Evolutionary conservation across 1,139 yeast species (phyloP).

Genomic region (Candida sp.): DNA sequence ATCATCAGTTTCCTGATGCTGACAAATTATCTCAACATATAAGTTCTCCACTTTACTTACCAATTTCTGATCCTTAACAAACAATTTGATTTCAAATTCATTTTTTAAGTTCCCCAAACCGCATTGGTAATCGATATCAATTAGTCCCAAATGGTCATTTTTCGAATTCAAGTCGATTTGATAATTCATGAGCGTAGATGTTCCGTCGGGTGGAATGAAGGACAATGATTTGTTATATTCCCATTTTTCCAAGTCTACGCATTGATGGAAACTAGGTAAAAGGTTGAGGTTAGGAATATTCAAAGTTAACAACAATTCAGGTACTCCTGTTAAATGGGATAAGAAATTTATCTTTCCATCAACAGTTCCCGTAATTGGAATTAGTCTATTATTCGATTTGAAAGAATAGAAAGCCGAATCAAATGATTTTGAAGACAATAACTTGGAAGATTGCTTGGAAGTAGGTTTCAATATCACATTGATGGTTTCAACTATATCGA

Average conservation of each 20-base stretch:
- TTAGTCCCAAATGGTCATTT: slow-evolving; percentile 6
- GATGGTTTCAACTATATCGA: slow-evolving; percentile 68
- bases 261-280: slow-evolving; percentile 56
- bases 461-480: slow-evolving; percentile 38
- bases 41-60: slow-evolving; percentile 60
- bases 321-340: slow-evolving; percentile 72
- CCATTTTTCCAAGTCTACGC: slow-evolving; percentile 52
- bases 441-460: slow-evolving; percentile 9
- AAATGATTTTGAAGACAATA: slow-evolving; percentile 12
- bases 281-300: slow-evolving; percentile 39
- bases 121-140: slow-evolving; percentile 2
- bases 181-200: slow-evolving; percentile 62
- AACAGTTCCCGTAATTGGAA: slow-evolving; percentile 56
- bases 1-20: slow-evolving; percentile 5
- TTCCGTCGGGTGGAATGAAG: slow-evolving; percentile 91
- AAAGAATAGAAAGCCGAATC: slow-evolving; percentile 39
- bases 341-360: slow-evolving; percentile 63
- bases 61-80: slow-evolving; percentile 45
- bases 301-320: slow-evolving; percentile 54
- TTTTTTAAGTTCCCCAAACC: slow-evolving; percentile 46
- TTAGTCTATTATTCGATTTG: slow-evolving; percentile 10
- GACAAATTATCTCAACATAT: slow-evolving; percentile 45
- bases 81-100: slow-evolving; percentile 74
- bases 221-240: slow-evolving; percentile 33
- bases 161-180: slow-evolving; percentile 44